A percentile compares a stretch with the other conserved stretches of the same genome.
Evolutionary conservation across 2,329 filamentous ascomycete genomes (phyloP).

Genomic region (Teratosphaeria gauchensis): DNA sequence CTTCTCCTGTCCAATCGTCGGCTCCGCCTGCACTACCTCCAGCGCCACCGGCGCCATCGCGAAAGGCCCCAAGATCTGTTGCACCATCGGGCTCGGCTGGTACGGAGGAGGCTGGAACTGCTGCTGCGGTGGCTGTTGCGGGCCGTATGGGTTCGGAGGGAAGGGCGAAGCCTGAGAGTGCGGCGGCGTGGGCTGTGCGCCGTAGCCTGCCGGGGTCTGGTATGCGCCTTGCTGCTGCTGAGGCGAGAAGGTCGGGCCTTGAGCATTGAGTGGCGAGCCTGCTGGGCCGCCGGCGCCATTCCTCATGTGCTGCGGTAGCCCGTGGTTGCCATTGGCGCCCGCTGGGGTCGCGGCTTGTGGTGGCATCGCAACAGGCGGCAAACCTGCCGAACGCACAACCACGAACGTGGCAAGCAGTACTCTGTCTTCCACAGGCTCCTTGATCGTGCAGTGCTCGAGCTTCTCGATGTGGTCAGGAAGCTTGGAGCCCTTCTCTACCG

Average conservation of each 20-base stretch:
- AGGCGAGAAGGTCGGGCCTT: slow-evolving; percentile 31
- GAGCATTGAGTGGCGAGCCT: slow-evolving; percentile 27
- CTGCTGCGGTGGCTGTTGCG: slow-evolving; percentile 10
- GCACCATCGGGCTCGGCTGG: slow-evolving; percentile 28
- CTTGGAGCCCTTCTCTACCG: slow-evolving; percentile 59
- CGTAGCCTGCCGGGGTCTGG: slow-evolving; percentile 23
- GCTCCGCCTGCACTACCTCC: slow-evolving; percentile 28
- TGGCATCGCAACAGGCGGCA: not conserved
- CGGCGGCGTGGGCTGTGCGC: slow-evolving; percentile 3
- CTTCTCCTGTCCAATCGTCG: slow-evolving; percentile 41
- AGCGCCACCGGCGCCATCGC: slow-evolving; percentile 33
- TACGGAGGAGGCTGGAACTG: not conserved
- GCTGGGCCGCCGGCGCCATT: slow-evolving; percentile 11
- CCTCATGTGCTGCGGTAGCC: slow-evolving; percentile 13
- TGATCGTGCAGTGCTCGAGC: slow-evolving; percentile 73
- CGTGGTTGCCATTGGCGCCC: not conserved
- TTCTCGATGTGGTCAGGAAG: slow-evolving; percentile 83
- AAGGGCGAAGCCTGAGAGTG: slow-evolving; percentile 9
- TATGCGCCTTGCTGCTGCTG: slow-evolving; percentile 8
- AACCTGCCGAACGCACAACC: slow-evolving; percentile 48
- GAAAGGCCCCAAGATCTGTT: slow-evolving; percentile 34
- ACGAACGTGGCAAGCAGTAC: slow-evolving; percentile 80
- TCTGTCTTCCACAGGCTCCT: slow-evolving; percentile 56
- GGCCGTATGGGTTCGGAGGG: slow-evolving; percentile 32
- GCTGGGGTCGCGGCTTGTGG: slow-evolving; percentile 5